Base-by-base conservation (phyloP, 164 flowering plant genomes). In the Magnolia changhungtana region DNA sequence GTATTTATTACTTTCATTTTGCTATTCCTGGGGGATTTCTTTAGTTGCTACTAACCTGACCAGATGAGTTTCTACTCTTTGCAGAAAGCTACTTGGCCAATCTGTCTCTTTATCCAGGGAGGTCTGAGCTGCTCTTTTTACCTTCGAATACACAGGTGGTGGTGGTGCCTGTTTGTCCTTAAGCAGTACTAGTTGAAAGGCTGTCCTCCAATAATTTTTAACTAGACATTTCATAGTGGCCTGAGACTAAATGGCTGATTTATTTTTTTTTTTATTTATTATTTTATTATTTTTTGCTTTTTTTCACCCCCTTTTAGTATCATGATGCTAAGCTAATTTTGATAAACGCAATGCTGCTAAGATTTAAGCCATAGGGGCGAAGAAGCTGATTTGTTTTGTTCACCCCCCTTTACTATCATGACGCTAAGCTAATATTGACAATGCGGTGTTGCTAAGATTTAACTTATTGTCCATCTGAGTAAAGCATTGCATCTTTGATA, bases 61-160 rank as follows among this genome's bases (percentile, higher is more conserved):
- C 10, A 64, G 64, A 66, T 76, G 70, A 63, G 7, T 63, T 18
- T 61, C 20, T 61, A 69, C 74, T 72, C 50, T 84, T 72, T 82
- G 70, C 91, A 96, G 99, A 96, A 80, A 89, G 89, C 81, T 94
- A 92, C 86, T 81, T 96, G 88, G 99, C 99, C 76, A 96, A 92
- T 72, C 83, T 96, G 29, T 89, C 94, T 82, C 91, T 96, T 63
- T 96, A 94, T 83, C 98, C 99, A 61, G 99, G 93, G 73, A 91
- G 87, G 80, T 91, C 95, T 69, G 90, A 94, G 84, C 82, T 96
- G 80, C 96, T 97, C 70, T 96, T 95, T 88, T 78, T 96, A 73
- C 99, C 99, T 69, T 78, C 85, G 73, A 93, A 93, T 81, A 93
- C 96, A 50, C 98, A 93, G 94, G 98, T 93, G 72, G 8, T 18